Percentiles rank a stretch among this genome's conserved stretches.
These are phyloP conservation scores for Daldinia eschscholtzii DNA, from an alignment of 2,329 filamentous ascomycete species.

Conservation along the genomic window DNA sequence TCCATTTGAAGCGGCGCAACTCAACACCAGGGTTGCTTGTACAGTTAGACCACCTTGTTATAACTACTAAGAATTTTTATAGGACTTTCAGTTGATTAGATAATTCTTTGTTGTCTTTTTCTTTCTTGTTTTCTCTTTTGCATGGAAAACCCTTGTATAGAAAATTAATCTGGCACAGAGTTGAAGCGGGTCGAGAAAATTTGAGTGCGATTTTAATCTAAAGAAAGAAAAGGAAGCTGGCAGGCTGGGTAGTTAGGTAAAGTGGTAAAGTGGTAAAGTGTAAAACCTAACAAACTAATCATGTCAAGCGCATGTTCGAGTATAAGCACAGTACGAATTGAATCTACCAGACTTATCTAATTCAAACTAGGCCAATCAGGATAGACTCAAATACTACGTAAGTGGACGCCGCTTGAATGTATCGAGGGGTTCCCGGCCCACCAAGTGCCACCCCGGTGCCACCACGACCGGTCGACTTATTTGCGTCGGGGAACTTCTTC, in stretches of 20 bases:
- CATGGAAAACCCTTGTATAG: too few species aligned
- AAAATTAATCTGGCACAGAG: background rate
- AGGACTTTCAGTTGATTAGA: background rate
- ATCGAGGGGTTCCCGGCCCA: conserved; percentile 42
- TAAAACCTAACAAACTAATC: background rate
- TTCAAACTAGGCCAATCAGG: conserved; percentile 26
- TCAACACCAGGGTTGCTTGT: background rate
- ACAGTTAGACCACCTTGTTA: background rate
- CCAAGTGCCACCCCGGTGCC: conserved; percentile 36
- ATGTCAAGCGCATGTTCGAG: conserved; percentile 10
- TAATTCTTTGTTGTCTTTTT: background rate
- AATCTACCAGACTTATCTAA: conserved; percentile 17
- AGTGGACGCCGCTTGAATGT: conserved; percentile 40
- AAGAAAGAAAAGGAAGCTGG: conserved; percentile 7
- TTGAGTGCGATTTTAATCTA: background rate
- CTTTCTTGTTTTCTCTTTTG: too few species aligned
- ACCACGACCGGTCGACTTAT: conserved; percentile 40
- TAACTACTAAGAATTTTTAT: background rate
- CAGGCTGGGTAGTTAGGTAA: background rate
- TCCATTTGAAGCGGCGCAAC: conserved; percentile 19
- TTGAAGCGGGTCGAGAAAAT: background rate
- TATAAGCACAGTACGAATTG: conserved; percentile 42
- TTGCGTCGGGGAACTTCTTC: conserved; percentile 30
- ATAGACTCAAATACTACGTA: conserved; percentile 23
- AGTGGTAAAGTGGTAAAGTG: background rate